Evolutionary conservation across 2,329 filamentous ascomycete species (phyloP).

Genomic region (Calcarisporium arbuscula): DNA sequence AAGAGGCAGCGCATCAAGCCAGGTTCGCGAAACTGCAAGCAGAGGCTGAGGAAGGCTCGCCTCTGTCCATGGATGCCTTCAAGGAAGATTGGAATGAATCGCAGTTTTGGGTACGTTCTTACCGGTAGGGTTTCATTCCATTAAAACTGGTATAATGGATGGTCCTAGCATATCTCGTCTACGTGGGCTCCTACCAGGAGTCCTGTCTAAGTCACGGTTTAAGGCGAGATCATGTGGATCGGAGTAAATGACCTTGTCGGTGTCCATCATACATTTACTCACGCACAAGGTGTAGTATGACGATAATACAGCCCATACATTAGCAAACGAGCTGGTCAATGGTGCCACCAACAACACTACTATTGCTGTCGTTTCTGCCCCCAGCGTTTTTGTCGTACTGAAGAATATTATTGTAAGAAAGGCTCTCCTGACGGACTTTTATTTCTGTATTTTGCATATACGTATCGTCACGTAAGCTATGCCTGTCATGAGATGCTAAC

Average conservation of each 20-base stretch:
- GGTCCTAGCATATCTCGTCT: no score
- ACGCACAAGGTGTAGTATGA: no score
- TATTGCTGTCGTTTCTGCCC: slow-evolving; percentile 67
- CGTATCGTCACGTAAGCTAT: no score
- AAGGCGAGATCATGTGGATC: no score
- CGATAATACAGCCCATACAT: slow-evolving; percentile 59
- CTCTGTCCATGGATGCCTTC: slow-evolving; percentile 61
- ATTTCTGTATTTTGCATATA: no score
- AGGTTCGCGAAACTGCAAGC: slow-evolving; percentile 63
- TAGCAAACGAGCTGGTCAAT: slow-evolving; percentile 61
- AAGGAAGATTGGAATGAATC: slow-evolving; percentile 77
- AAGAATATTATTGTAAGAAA: slow-evolving; percentile 60
- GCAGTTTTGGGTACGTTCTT: slow-evolving; percentile 67
- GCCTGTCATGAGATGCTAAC: no score
- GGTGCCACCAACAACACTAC: slow-evolving; percentile 49
- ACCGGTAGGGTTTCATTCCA: no score
- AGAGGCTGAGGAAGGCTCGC: slow-evolving; percentile 47
- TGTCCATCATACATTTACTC: no score
- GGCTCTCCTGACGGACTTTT: slow-evolving; percentile 4
- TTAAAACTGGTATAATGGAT: no score
- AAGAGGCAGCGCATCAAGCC: slow-evolving; percentile 60
- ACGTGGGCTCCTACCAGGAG: no score
- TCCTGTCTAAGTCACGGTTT: no score
- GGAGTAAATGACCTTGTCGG: no score
- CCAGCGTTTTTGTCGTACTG: slow-evolving; percentile 70